phyloP scores from a whole-genome alignment of 208 protist genomes.

The Vickermania spadyakhi region DNA sequence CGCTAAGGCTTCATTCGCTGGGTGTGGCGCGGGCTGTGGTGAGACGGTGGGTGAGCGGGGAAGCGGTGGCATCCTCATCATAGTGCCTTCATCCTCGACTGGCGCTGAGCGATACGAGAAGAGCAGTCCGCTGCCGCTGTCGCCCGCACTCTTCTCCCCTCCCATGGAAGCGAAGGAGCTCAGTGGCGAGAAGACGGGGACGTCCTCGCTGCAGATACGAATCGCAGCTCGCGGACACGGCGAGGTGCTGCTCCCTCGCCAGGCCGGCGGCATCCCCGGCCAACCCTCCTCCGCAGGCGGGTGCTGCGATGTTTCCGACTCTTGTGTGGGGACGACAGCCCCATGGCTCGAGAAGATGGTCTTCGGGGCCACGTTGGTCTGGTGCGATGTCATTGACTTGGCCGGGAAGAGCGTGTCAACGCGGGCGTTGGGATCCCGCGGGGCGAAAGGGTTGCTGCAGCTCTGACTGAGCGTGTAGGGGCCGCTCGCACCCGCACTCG shows the following conservation, averaged over 20 bases:
- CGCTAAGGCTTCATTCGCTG: background rate
- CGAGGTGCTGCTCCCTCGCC: background rate
- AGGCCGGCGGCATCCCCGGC: too few relatives aligned
- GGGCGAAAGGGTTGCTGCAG: background rate
- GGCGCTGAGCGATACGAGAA: too few relatives aligned
- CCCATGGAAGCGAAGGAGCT: background rate
- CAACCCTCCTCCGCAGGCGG: too few relatives aligned
- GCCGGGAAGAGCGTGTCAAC: too few relatives aligned
- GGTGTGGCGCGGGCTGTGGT: background rate
- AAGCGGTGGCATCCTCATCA: background rate
- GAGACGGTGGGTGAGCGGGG: background rate
- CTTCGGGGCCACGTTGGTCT: too few relatives aligned
- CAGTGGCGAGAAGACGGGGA: background rate
- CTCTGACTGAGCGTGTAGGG: background rate
- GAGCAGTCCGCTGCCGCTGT: too few relatives aligned
- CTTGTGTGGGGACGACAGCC: too few relatives aligned
- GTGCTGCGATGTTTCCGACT: too few relatives aligned
- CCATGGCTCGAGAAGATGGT: too few relatives aligned
- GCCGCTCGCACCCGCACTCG: too few relatives aligned
- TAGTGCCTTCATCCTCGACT: background rate
- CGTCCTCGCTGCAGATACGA: background rate
- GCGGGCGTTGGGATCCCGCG: background rate
- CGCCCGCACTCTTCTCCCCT: too few relatives aligned
- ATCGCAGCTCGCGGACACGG: background rate
- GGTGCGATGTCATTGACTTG: too few relatives aligned